Percentiles rank a stretch among this genome's conserved stretches.
Conservation (phyloP, 108 stramenopile genomes). For the Conticribra guillardii region DNA sequence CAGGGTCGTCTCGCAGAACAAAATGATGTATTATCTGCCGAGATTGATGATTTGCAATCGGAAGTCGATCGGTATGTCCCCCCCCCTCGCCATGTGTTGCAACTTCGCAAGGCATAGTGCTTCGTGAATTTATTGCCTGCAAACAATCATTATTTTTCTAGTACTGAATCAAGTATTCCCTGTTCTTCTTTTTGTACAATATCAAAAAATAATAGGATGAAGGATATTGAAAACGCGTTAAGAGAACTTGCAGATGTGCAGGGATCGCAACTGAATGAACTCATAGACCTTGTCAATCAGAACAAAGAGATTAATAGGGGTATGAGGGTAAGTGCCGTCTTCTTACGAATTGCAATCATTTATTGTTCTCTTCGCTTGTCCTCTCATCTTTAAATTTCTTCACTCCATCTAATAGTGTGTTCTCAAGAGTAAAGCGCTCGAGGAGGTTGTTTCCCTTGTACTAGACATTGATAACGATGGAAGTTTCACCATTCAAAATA, state of each 20-base stretch:
- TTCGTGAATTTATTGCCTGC: background rate
- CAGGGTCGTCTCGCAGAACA: conserved; percentile 28
- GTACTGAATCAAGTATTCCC: background rate
- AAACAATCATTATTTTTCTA: too few species aligned
- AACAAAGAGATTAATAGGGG: conserved; percentile 49
- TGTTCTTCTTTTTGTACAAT: background rate
- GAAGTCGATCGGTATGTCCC: conserved; percentile 36
- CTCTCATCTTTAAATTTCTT: background rate
- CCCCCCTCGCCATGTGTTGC: background rate
- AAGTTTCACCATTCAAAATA: conserved; percentile 39
- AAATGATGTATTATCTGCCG: conserved; percentile 38
- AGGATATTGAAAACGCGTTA: conserved; percentile 41
- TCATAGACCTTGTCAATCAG: conserved; percentile 34
- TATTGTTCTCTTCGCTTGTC: background rate
- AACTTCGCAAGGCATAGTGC: background rate
- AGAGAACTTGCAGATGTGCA: conserved; percentile 29
- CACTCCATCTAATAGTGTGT: conserved; percentile 25
- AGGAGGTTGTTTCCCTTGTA: conserved; percentile 46
- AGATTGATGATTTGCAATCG: conserved; percentile 46
- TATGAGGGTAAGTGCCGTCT: conserved; percentile 18
- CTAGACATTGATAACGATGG: conserved; percentile 48
- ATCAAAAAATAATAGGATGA: conserved; percentile 21
- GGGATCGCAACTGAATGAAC: conserved; percentile 38
- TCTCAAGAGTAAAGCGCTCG: conserved; percentile 20
- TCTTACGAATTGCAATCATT: background rate